Base-by-base conservation (phyloP, 192 early-diverging fungal species). In the Ambispora gerdemannii region DNA sequence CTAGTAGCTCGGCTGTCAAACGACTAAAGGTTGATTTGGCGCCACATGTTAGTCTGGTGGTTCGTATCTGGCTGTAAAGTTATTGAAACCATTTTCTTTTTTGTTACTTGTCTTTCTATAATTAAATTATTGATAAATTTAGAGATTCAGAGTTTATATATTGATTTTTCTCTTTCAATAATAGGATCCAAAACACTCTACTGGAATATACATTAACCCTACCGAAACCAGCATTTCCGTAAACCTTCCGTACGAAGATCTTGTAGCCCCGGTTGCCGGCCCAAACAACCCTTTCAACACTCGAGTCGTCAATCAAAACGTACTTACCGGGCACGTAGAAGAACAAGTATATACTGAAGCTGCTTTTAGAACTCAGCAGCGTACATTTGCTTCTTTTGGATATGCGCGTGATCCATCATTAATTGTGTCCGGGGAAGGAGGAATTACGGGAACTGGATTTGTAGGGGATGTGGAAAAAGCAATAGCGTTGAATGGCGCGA, bases 301-400 rank as follows among this genome's bases (percentile, higher is more conserved):
- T 24, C 70, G 70, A 63, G 70, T 76, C 15, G 61, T 71, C 15
- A 80, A 81, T 20, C 75, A 85, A 59, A 89, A 87, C 43, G 78
- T 84, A 35, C 71, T 84, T 56, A 82, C 82, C 67, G 94, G 94
- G n/a, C 90, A 88, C 72, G 86, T 93, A 10, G 90, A 95, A 72
- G 80, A 87, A 63, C 84, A 90, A 67, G 81, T 80, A 27, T 87
- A 91, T 71, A 83, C 83, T 6, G 89, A 93, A 61, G 61, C 72
- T 60, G 80, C 86, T 69, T 98, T 98, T 60, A 82, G 90, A 28
- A 84, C 86, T 35, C 90, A 97, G 79, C 87, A 94, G 70, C 88
- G 94, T 51, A 91, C 92, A 7, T 96, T 90, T 71, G 76, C 88
- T 35, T 88, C 89, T 6, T 88, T 82, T 70, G 94, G 95, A 2